Percentiles rank a stretch among this genome's conserved stretches.
Conservation (phyloP, 768 basidiomycete genomes). For the Auricularia heimuer region DNA sequence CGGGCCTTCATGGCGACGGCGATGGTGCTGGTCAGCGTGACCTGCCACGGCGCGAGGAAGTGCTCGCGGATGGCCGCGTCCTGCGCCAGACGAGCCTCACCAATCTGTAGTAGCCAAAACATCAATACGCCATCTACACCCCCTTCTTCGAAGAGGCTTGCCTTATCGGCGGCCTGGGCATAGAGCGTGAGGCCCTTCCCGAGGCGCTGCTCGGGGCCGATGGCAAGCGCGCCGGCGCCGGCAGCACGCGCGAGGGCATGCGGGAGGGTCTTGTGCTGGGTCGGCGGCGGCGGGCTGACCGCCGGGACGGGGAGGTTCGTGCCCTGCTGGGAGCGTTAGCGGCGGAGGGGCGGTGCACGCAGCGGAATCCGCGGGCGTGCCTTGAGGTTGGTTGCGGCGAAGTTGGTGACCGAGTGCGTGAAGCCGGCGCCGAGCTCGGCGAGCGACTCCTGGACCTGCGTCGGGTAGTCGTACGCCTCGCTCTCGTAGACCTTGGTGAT, state of each 20-base stretch:
- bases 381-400: constrained; percentile 81
- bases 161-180: constrained; percentile 73
- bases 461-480: constrained; percentile 85
- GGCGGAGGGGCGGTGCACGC: not conserved
- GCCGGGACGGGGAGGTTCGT: constrained; percentile 75
- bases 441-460: constrained; percentile 76
- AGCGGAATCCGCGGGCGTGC: constrained; percentile 7
- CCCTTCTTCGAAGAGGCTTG: constrained; percentile 7
- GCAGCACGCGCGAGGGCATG: constrained; percentile 87
- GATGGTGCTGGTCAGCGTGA: constrained; percentile 74
- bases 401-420: constrained; percentile 65
- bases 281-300: constrained; percentile 42
- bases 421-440: constrained; percentile 62
- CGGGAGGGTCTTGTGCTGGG: constrained; percentile 91
- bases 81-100: constrained; percentile 68
- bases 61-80: constrained; percentile 56
- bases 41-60: constrained; percentile 81
- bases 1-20: constrained; percentile 88
- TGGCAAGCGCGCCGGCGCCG: constrained; percentile 37
- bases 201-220: constrained; percentile 54
- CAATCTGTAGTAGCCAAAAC: constrained; percentile 28
- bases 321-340: constrained; percentile 28
- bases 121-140: not conserved
- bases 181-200: constrained; percentile 72
- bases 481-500: constrained; percentile 82